A percentile compares a stretch with the other conserved stretches of the same genome.
phyloP scores from a whole-genome alignment of 2,329 filamentous ascomycete species.

The Xylaria sp. region DNA sequence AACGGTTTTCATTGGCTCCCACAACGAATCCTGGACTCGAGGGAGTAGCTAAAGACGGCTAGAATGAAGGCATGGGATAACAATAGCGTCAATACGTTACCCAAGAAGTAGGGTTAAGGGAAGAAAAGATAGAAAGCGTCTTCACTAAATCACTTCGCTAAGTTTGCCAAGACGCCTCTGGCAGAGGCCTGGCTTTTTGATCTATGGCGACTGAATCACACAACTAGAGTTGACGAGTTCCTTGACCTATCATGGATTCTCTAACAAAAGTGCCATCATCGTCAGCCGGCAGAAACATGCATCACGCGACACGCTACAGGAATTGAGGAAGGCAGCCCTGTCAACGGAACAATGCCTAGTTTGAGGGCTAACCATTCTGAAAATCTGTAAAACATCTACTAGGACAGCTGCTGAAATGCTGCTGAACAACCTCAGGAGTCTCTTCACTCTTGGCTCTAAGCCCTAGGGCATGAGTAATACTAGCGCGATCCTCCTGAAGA shows the following conservation, averaged over 20 bases:
- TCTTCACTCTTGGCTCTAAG: not conserved
- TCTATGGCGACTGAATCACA: not conserved
- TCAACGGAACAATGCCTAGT: not conserved
- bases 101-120: not conserved
- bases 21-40: not conserved
- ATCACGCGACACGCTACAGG: not conserved
- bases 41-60: not conserved
- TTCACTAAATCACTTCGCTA: not conserved
- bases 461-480: not conserved
- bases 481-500: not conserved
- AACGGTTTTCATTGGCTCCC: constrained; percentile 7
- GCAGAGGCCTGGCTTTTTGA: not conserved
- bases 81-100: not conserved
- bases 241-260: not conserved
- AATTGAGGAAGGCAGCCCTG: not conserved
- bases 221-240: not conserved
- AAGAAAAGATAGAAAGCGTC: not conserved
- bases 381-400: not conserved
- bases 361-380: not conserved
- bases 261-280: not conserved
- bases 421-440: not conserved
- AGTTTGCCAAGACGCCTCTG: not conserved
- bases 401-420: not conserved
- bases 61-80: not conserved
- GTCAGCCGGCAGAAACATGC: not conserved